phyloP scores from a whole-genome alignment of 2,329 filamentous ascomycete genomes.

The Cladosporium oxysporum region DNA sequence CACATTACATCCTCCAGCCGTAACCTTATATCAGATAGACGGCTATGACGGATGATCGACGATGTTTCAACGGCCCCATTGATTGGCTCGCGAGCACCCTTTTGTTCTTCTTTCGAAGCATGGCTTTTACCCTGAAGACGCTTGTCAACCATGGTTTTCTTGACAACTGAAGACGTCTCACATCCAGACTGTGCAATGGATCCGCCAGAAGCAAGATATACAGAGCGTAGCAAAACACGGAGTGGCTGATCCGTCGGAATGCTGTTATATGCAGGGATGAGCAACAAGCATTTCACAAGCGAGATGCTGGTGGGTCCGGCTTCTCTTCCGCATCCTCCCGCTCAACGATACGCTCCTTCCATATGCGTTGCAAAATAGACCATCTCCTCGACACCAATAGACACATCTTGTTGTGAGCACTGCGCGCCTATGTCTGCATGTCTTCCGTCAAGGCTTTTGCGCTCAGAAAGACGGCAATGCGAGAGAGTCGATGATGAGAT shows the following conservation, averaged over 20 bases:
- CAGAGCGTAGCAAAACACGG: neutral
- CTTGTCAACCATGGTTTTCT: neutral
- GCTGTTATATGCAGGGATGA: constrained; percentile 3
- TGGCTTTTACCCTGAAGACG: neutral
- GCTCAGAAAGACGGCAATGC: neutral
- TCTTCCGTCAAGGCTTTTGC: neutral
- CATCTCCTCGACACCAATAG: neutral
- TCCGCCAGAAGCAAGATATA: neutral
- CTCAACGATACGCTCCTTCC: neutral
- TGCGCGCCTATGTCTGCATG: neutral
- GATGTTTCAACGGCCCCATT: neutral
- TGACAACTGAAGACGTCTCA: neutral
- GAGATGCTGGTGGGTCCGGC: constrained; percentile 1
- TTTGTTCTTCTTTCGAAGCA: neutral
- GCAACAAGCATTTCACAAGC: neutral
- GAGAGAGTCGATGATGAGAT: neutral
- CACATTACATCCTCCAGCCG: constrained; percentile 2
- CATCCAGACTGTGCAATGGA: neutral
- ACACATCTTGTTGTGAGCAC: neutral
- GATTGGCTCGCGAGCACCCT: neutral
- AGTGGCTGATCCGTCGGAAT: neutral
- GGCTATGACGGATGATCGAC: constrained; percentile 1
- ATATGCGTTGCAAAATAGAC: neutral
- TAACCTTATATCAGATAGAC: neutral
- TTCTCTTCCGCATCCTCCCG: neutral